A percentile compares a stretch with the other conserved stretches of the same genome.
These are phyloP conservation scores for Botryosphaeria agaves DNA, from an alignment of 2,329 filamentous ascomycete genomes.

Conservation along the genomic window DNA sequence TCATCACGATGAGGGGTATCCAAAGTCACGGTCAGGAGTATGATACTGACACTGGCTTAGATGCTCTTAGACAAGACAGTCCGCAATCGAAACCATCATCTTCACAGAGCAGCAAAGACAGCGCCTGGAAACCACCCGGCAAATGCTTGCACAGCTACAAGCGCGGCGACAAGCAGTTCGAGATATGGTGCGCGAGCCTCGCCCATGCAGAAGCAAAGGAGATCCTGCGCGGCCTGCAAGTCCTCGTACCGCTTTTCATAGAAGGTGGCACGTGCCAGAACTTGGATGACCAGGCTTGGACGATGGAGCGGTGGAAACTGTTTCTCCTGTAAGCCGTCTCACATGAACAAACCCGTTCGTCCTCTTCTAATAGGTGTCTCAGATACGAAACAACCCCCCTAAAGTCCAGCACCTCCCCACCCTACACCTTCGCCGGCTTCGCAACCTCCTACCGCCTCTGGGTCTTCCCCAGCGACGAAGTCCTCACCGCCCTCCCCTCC, in stretches of 20 bases:
- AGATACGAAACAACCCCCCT: conserved; percentile 12
- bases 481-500: conserved; percentile 12
- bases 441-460: conserved; percentile 83
- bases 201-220: conserved; percentile 50
- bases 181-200: conserved; percentile 71
- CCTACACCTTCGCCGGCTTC: conserved; percentile 79
- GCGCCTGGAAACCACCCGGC: conserved; percentile 55
- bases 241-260: conserved; percentile 74
- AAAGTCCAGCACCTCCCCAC: conserved; percentile 26
- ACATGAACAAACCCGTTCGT: no score
- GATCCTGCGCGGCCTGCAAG: conserved; percentile 64
- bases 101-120: conserved; percentile 16
- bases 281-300: conserved; percentile 54
- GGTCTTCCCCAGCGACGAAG: conserved; percentile 33
- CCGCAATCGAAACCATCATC: conserved; percentile 3
- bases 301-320: conserved; percentile 71
- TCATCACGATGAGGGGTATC: no score
- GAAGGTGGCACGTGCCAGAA: conserved; percentile 75
- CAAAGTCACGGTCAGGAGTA: no score
- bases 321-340: conserved; percentile 55
- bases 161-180: conserved; percentile 46
- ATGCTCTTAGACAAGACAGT: not conserved
- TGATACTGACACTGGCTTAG: conserved; percentile 2
- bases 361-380: not conserved
- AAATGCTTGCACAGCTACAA: conserved; percentile 48